phyloP scores from a whole-genome alignment of 2,329 filamentous ascomycete species.

The Trichoderma atrobrunneum region DNA sequence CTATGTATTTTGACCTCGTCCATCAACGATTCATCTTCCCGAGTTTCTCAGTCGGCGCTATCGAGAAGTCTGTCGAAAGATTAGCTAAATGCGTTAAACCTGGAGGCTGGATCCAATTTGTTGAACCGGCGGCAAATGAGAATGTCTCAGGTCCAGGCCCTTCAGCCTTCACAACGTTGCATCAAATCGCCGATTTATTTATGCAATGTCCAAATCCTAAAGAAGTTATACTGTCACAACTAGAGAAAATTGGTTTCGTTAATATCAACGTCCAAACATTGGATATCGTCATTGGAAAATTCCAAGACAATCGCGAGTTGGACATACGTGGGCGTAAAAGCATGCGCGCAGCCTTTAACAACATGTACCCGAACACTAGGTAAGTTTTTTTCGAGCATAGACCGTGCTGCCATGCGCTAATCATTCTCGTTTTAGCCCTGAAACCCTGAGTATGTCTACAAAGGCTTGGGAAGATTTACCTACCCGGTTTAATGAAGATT shows the following conservation, averaged over 20 bases:
- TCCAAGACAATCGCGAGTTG: constrained; percentile 7
- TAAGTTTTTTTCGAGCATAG: neutral
- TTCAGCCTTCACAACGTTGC: constrained; percentile 5
- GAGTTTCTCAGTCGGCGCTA: neutral
- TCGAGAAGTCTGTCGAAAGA: neutral
- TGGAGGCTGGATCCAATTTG: constrained; percentile 21
- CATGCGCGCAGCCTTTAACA: constrained; percentile 11
- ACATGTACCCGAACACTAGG: constrained; percentile 6
- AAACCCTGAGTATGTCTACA: neutral
- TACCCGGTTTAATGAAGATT: constrained; percentile 4
- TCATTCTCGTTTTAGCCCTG: neutral
- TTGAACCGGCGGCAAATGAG: constrained; percentile 16
- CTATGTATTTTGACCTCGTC: constrained; percentile 18
- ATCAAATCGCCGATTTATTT: constrained; percentile 3
- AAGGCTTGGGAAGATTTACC: neutral
- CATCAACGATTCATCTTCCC: constrained; percentile 21
- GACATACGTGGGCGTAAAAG: constrained; percentile 11
- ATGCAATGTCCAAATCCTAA: constrained; percentile 13
- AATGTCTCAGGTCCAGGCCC: constrained; percentile 13
- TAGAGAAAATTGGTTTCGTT: neutral
- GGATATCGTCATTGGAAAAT: constrained; percentile 17
- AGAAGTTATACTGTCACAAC: neutral
- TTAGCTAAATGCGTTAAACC: constrained; percentile 20
- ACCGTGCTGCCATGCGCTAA: neutral
- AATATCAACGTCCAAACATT: constrained; percentile 1